Base-by-base conservation (phyloP, 192 early-diverging fungal genomes). In the Geranomyces michiganensis region DNA sequence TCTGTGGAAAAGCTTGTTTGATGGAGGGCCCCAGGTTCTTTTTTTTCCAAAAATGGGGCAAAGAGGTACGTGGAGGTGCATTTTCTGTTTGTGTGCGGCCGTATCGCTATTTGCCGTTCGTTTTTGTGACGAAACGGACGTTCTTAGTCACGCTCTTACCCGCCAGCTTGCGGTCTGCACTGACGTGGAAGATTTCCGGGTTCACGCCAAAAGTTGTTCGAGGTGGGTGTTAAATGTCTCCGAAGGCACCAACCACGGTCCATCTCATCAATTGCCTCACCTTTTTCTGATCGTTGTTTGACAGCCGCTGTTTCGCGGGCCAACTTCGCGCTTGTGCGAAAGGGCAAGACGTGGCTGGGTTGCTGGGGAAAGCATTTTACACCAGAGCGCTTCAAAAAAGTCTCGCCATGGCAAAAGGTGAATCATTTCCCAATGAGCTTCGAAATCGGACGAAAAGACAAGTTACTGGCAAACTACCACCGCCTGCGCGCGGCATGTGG, bases 361-460 rank as follows among this genome's bases (percentile, higher is more conserved):
- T 74, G 67, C 33, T 85, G 83, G 83, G 83, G 83, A 19, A 82
- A 82, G 51, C 83, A 85, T 49, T 69, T 70, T 32, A 24, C 15
- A 14, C 59, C 74, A 1, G 76, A 79, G 19, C 62, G 70, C 31
- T 82, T 79, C 64, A 80, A 78, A 46, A 36, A 47, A 30, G 63
- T 79, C 32, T 60, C 73, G 14, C 76, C 79, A 15, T 85, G 80
- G 79, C 81, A 85, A 66, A 82, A 79, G 62, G 75, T 85, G 22
- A 85, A 85, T 62, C 84, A 85, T 61, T 85, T 78, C 65, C 84
- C 84, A 4, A 71, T 78, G 74, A 75, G 77, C 26, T 85, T 85
- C 59, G 76, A 85, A 60, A 71, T 82, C 31, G 83, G 83, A 0
- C 69, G 83, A 22, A 85, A 85, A 63, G 83, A 82, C 49, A 76